These are phyloP conservation scores for Eutrema yunnanense DNA, from an alignment of 345 rosid genomes.

Conservation along the genomic window DNA sequence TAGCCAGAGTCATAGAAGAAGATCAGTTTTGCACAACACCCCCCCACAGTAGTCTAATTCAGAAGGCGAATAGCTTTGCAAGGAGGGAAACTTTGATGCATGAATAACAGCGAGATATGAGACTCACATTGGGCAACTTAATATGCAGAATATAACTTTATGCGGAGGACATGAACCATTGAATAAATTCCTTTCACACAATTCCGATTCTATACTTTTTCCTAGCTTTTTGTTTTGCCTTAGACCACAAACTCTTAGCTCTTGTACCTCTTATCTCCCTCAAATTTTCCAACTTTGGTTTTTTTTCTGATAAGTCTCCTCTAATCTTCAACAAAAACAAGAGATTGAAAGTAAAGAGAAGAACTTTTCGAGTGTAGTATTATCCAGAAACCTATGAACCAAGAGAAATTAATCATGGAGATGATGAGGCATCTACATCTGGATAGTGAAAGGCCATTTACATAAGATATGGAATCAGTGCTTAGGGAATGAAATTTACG, in stretches of 20 bases:
- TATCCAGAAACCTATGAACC: background rate
- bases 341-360: background rate
- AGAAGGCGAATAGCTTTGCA: constrained; percentile 1
- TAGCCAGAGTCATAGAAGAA: constrained; percentile 20
- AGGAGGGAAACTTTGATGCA: background rate
- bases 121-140: background rate
- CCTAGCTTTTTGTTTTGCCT: constrained; percentile 1
- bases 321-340: background rate
- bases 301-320: background rate
- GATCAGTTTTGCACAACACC: background rate
- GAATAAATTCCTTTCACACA: constrained; percentile 7
- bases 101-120: background rate
- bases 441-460: constrained; percentile 21
- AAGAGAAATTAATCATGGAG: background rate
- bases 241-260: constrained; percentile 1
- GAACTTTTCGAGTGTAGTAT: too few relatives aligned
- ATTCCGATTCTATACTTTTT: background rate
- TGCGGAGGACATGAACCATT: constrained; percentile 11
- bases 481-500: constrained; percentile 16
- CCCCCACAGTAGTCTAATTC: background rate
- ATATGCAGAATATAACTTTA: constrained; percentile 16
- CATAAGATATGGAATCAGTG: constrained; percentile 31
- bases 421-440: constrained; percentile 6
- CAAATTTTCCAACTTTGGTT: too few relatives aligned
- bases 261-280: background rate